phyloP scores from a whole-genome alignment of 805 yeast genomes.

The Blastobotrys muscicola region DNA sequence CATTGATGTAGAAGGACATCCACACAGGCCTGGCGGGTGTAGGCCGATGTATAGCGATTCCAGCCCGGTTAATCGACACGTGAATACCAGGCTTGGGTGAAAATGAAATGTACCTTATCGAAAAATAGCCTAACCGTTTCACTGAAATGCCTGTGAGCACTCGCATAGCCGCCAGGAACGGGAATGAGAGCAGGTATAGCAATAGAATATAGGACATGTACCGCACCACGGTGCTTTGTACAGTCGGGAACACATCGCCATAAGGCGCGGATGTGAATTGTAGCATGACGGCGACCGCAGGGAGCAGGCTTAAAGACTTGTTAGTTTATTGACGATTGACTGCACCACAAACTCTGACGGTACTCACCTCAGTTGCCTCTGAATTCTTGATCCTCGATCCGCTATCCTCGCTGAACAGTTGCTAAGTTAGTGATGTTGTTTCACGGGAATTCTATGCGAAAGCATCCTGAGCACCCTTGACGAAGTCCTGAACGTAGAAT shows the following conservation, averaged over 20 bases:
- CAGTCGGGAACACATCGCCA: constrained; percentile 2
- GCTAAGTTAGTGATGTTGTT: neutral
- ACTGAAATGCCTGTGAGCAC: constrained; percentile 33
- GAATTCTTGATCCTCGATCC: neutral
- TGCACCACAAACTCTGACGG: too few species aligned
- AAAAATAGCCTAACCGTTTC: constrained; percentile 33
- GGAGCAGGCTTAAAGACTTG: too few species aligned
- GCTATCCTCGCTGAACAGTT: neutral
- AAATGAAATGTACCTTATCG: constrained; percentile 28
- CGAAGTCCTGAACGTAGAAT: too few species aligned
- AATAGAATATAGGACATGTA: constrained; percentile 12
- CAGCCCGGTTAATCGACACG: constrained; percentile 27
- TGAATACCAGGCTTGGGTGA: constrained; percentile 28
- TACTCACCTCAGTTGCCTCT: too few species aligned
- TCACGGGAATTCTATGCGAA: too few species aligned
- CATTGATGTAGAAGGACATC: constrained; percentile 25
- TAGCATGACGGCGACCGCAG: neutral
- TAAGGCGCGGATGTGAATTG: neutral
- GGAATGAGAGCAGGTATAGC: constrained; percentile 27
- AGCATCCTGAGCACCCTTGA: too few species aligned
- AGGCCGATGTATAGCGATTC: constrained; percentile 31
- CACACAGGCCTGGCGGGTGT: constrained; percentile 34
- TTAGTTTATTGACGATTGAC: too few species aligned
- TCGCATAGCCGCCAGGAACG: constrained; percentile 30
- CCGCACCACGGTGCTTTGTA: constrained; percentile 12